phyloP scores from a whole-genome alignment of 73 alveolate species.

The Tetrahymena malaccensis region DNA sequence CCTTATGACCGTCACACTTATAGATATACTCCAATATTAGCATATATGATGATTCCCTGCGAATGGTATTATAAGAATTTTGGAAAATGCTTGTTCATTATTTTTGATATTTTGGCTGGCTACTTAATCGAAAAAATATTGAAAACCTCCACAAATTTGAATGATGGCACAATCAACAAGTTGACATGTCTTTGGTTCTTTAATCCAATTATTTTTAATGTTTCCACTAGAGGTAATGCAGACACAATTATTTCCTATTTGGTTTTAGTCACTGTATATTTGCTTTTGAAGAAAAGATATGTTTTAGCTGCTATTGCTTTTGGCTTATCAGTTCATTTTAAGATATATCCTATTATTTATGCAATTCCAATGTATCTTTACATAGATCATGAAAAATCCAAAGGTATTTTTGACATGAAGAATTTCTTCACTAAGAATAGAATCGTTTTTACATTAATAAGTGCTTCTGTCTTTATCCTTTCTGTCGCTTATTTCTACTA shows the following conservation, averaged over 20 bases:
- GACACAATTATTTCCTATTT: conserved; percentile 77
- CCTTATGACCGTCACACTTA: conserved; percentile 94
- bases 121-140: conserved; percentile 57
- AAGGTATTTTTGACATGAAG: conserved; percentile 28
- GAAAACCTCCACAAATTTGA: conserved; percentile 29
- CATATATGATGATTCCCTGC: conserved; percentile 52
- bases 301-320: conserved; percentile 71
- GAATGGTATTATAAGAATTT: not conserved
- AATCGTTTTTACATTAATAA: conserved; percentile 56
- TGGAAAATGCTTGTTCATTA: conserved; percentile 49
- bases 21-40: conserved; percentile 92
- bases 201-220: conserved; percentile 74
- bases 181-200: conserved; percentile 64
- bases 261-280: conserved; percentile 58
- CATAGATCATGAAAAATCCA: conserved; percentile 53
- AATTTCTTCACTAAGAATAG: conserved; percentile 63
- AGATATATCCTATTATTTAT: conserved; percentile 92
- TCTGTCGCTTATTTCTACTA: conserved; percentile 58
- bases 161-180: not conserved
- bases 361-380: conserved; percentile 77
- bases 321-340: conserved; percentile 93
- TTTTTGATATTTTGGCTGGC: conserved; percentile 68
- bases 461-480: conserved; percentile 66
- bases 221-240: conserved; percentile 90
- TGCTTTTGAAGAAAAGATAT: conserved; percentile 54